Conservation (phyloP, 1,139 yeast genomes). For the Candida smagusa region DNA sequence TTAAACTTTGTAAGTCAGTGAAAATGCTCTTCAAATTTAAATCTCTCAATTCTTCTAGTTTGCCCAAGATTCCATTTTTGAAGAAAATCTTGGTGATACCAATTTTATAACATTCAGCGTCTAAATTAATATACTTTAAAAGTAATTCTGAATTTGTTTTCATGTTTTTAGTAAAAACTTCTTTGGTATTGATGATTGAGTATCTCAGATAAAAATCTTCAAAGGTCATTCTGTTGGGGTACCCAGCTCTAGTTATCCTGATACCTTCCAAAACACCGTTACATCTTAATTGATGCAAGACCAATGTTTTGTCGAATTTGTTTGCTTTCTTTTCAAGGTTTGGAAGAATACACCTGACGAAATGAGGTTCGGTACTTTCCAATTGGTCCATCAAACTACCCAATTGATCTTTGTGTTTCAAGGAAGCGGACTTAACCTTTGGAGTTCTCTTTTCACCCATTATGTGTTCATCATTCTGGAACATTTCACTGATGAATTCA, state of each 20-base stretch:
- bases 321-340: conserved; percentile 72
- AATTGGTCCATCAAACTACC: conserved; percentile 69
- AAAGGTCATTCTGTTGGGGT: conserved; percentile 87
- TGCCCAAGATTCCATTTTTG: conserved; percentile 91
- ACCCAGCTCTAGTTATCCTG: conserved; percentile 94
- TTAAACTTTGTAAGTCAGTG: conserved; percentile 61
- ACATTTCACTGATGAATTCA: conserved; percentile 35
- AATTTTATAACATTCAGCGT: conserved; percentile 65
- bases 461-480: conserved; percentile 22
- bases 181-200: conserved; percentile 53
- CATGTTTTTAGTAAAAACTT: conserved; percentile 45
- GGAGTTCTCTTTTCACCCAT: conserved; percentile 9
- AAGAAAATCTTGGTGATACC: conserved; percentile 88
- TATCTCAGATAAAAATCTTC: conserved; percentile 77
- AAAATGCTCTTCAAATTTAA: conserved; percentile 54
- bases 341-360: conserved; percentile 94
- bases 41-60: conserved; percentile 77
- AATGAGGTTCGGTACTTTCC: conserved; percentile 86
- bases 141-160: conserved; percentile 70
- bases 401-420: conserved; percentile 81
- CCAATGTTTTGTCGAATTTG: conserved; percentile 70
- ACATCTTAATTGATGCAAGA: conserved; percentile 86
- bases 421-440: conserved; percentile 77
- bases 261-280: conserved; percentile 99
- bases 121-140: conserved; percentile 58